Evolutionary conservation across 2,329 filamentous ascomycete species (phyloP).

Genomic region (Mollisia scopiformis): DNA sequence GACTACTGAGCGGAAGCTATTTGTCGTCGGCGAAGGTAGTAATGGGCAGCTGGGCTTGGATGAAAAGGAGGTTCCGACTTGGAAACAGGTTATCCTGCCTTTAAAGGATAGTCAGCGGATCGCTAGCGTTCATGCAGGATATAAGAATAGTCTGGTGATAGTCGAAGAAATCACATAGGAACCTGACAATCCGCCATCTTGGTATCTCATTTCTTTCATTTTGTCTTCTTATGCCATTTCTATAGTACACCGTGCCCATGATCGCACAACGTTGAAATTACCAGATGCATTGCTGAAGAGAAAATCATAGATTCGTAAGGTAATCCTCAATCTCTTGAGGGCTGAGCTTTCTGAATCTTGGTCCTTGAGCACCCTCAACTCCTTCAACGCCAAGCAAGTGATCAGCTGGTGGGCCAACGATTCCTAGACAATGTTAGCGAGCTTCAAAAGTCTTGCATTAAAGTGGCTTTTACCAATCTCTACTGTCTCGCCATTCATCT

Average conservation of each 20-base stretch:
- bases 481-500: slow-evolving; percentile 98
- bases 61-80: slow-evolving; percentile 20
- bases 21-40: slow-evolving; percentile 56
- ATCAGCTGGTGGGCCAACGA: slow-evolving; percentile 92
- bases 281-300: slow-evolving; percentile 24
- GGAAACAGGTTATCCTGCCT: slow-evolving; percentile 29
- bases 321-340: slow-evolving; percentile 99
- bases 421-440: slow-evolving; percentile 60
- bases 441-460: background rate
- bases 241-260: slow-evolving; percentile 40
- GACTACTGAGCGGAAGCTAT: slow-evolving; percentile 52
- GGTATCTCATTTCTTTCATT: slow-evolving; percentile 35
- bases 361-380: slow-evolving; percentile 81
- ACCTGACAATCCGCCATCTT: slow-evolving; percentile 9
- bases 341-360: slow-evolving; percentile 90
- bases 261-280: slow-evolving; percentile 27
- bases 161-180: slow-evolving; percentile 21
- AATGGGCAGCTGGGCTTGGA: slow-evolving; percentile 62
- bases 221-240: slow-evolving; percentile 36
- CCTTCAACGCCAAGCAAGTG: slow-evolving; percentile 91
- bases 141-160: slow-evolving; percentile 37
- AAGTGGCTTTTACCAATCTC: slow-evolving; percentile 73
- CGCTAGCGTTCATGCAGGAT: slow-evolving; percentile 32
- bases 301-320: slow-evolving; percentile 83
- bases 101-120: slow-evolving; percentile 27